Conservation (phyloP, 129 eudicot species). For the Escallonia rubra region DNA sequence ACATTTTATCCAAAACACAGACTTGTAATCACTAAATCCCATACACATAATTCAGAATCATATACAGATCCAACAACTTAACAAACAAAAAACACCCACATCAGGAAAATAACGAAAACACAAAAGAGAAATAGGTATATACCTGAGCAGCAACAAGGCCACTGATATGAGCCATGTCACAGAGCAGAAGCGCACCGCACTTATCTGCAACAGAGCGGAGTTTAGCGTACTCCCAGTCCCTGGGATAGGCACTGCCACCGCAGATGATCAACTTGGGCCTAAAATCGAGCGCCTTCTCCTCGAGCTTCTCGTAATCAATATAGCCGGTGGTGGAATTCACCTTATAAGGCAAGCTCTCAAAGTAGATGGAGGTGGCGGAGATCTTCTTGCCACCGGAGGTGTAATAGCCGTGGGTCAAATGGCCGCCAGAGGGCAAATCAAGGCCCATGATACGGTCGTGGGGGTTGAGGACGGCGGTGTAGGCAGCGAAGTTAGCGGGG, state of each 20-base stretch:
- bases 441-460: slow-evolving; percentile 94
- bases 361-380: slow-evolving; percentile 84
- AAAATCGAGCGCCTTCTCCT: slow-evolving; percentile 94
- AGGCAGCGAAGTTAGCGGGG: slow-evolving; percentile 92
- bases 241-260: slow-evolving; percentile 97
- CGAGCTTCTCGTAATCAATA: slow-evolving; percentile 83
- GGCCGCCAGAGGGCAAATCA: slow-evolving; percentile 94
- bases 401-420: slow-evolving; percentile 89
- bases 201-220: slow-evolving; percentile 78
- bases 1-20: neutral
- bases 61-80: slow-evolving; percentile 2
- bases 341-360: slow-evolving; percentile 97
- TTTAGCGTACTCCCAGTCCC: slow-evolving; percentile 90
- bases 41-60: neutral
- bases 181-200: slow-evolving; percentile 77
- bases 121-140: neutral
- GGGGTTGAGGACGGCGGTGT: slow-evolving; percentile 80
- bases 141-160: slow-evolving; percentile 99
- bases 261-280: slow-evolving; percentile 95
- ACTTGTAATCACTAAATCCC: neutral
- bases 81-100: neutral
- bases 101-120: neutral
- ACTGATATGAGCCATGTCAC: slow-evolving; percentile 99
- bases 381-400: slow-evolving; percentile 90
- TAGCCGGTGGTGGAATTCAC: slow-evolving; percentile 72